phyloP scores from a whole-genome alignment of 257 asterid genomes.

The Penstemon eatonii region DNA sequence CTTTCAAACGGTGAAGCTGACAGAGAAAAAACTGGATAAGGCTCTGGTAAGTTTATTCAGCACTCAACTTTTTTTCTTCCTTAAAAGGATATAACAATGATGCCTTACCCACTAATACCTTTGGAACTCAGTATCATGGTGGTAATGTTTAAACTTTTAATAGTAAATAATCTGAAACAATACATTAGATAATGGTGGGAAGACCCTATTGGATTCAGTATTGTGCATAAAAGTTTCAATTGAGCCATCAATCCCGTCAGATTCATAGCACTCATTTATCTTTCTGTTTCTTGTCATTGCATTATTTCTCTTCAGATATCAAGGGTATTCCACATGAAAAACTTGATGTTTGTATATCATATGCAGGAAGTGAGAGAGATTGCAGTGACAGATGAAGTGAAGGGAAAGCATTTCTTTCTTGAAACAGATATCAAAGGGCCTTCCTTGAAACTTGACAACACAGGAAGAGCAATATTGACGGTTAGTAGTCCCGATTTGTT shows the following conservation, averaged over 20 bases:
- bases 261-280: not conserved
- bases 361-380: slow-evolving; percentile 76
- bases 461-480: slow-evolving; percentile 87
- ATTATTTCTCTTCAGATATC: slow-evolving; percentile 8
- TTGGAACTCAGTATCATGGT: not conserved
- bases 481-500: slow-evolving; percentile 46
- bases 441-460: slow-evolving; percentile 76
- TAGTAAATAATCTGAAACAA: not conserved
- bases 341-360: slow-evolving; percentile 18
- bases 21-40: slow-evolving; percentile 72
- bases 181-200: not conserved
- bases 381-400: slow-evolving; percentile 60
- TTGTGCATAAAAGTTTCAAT: slow-evolving; percentile 4
- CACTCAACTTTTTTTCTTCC: not conserved
- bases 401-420: slow-evolving; percentile 84
- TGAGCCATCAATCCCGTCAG: not conserved
- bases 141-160: not conserved
- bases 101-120: not conserved
- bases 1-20: slow-evolving; percentile 60
- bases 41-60: slow-evolving; percentile 66
- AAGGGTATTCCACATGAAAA: slow-evolving; percentile 5
- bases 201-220: not conserved
- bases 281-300: slow-evolving; percentile 16
- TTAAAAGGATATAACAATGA: not conserved
- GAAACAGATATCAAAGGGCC: slow-evolving; percentile 94